These are phyloP conservation scores for Lentinula detonsa DNA, from an alignment of 768 basidiomycete species.

Conservation along the genomic window DNA sequence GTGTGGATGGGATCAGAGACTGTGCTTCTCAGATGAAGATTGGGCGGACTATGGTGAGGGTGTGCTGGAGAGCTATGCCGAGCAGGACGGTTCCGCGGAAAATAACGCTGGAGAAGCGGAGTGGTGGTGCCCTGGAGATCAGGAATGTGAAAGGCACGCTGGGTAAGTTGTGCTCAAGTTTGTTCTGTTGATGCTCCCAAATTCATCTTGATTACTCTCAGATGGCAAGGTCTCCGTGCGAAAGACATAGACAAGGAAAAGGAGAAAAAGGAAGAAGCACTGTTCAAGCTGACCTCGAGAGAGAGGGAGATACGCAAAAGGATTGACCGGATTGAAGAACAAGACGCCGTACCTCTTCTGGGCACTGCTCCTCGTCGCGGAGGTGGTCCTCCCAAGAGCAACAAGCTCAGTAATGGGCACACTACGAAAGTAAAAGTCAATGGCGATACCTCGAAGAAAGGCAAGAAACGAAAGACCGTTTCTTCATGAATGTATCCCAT, in stretches of 20 bases:
- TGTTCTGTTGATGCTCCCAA: slow-evolving; percentile 8
- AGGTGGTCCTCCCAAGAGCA: not conserved
- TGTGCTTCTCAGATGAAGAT: slow-evolving; percentile 80
- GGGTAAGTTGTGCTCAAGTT: slow-evolving; percentile 40
- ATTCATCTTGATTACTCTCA: slow-evolving; percentile 16
- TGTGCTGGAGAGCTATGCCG: slow-evolving; percentile 68
- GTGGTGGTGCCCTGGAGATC: slow-evolving; percentile 79
- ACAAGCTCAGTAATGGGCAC: slow-evolving; percentile 41
- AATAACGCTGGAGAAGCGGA: slow-evolving; percentile 39
- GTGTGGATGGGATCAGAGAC: slow-evolving; percentile 87
- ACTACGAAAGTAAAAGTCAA: slow-evolving; percentile 31
- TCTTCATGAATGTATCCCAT: slow-evolving; percentile 17
- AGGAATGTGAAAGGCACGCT: slow-evolving; percentile 71
- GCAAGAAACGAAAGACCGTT: slow-evolving; percentile 49
- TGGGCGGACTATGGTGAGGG: slow-evolving; percentile 63
- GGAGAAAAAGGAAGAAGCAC: slow-evolving; percentile 64
- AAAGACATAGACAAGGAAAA: slow-evolving; percentile 73
- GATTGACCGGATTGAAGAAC: slow-evolving; percentile 62
- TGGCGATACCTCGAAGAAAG: slow-evolving; percentile 46
- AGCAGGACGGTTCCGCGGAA: slow-evolving; percentile 25
- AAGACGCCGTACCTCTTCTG: slow-evolving; percentile 26
- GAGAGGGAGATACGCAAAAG: slow-evolving; percentile 75
- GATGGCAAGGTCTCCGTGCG: slow-evolving; percentile 75
- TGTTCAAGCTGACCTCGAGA: slow-evolving; percentile 60
- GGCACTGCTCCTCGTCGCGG: slow-evolving; percentile 19